Evolutionary conservation across 176 grass and related monocot species (phyloP), one percentile per base, ranked within the genome.

Genomic region (Poa annua): DNA sequence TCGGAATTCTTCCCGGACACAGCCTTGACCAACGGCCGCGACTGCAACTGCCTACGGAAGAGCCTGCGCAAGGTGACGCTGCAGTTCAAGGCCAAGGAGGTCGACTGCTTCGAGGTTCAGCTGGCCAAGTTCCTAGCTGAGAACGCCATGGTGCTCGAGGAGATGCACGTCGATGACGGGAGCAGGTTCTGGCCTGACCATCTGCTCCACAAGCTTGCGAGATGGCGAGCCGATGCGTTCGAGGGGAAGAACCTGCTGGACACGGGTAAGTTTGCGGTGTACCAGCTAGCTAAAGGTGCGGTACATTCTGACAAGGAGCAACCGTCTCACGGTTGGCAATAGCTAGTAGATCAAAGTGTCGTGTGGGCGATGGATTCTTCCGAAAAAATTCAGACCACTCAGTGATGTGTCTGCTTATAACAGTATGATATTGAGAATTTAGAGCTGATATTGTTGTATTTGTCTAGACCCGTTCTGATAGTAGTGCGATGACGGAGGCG

Each of bases 51-150:
- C 70, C 41, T 49, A 13, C 36, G 26, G 68, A 29, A 14, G 44
- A 73, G 22, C 70, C 21, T 73, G 42, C 42, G 70, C 12, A 73
- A 73, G 70, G 22, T 73, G 7, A 49, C 70, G 0, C 11, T 73
- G 22, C 11, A 17, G 44, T 73, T 73, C 12, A 49, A 47, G 42
- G 70, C 42, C 70, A 73, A 49, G 42, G 42, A 73, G 12, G 0
- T 29, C 6, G 26, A 73, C 41, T 73, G 70, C 12, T 73, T 73
- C 70, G 21, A 16, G 22, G 42, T 16, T 2, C 70, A 73, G 70
- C 22, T 73, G 4, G 44, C 70, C 70, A 73, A 50, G 70, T 73
- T 73, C 13, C 70, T 48, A 1, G 70, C 29, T 42, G 70, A 73
- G 70, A 73, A 73, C 44, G 41, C 22, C 42, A 50, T 73, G 70